Base-by-base conservation (phyloP, 441 rosid genomes). In the Bruguiera hainesii region DNA sequence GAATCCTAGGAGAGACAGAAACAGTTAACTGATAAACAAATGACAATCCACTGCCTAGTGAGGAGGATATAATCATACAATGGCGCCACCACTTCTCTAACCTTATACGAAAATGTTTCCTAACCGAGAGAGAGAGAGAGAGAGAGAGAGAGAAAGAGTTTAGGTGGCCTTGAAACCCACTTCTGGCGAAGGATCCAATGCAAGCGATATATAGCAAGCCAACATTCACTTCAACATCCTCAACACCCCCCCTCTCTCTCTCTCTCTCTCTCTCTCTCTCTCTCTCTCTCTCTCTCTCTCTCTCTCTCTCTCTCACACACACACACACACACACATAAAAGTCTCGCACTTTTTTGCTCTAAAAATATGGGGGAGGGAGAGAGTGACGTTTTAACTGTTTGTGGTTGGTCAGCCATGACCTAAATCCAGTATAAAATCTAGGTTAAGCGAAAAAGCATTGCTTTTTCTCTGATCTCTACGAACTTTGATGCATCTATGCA, bases 141-240 rank as follows among this genome's bases (percentile, higher is more conserved):
- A 64, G 57, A 9, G 37, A 33, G 37, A 33, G 37, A 33, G 46
- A 37, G 46, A 37, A 15, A 9, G 46, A 9, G 15, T 42, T 42
- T 37, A 18, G 55, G 53, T 56, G 71, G 48, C 30, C 71, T 72
- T 76, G 79, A 70, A 69, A 63, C 75, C 71, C 77, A 81, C 80
- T 74, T 75, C 64, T 11, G 90, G 87, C 75, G 97, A 80, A 81
- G 97, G 96, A 91, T 89, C 97, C 97, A 73, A 89, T 80, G 93
- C 84, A 75, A 37, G 37, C 73, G 63, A 74, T 78, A 70, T 65
- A 72, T 69, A 67, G 62, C 61, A 68, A 20, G 56, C 52, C 50
- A 35, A 63, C 69, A 76, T 69, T 56, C 78, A 66, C 73, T 69
- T 75, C 65, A 70, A 20, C 6, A 10, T 10, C 58, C 31, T 8